Evolutionary conservation across 495 filamentous ascomycete genomes (phyloP).

Genomic region (Penicillium macrosclerotiorum): DNA sequence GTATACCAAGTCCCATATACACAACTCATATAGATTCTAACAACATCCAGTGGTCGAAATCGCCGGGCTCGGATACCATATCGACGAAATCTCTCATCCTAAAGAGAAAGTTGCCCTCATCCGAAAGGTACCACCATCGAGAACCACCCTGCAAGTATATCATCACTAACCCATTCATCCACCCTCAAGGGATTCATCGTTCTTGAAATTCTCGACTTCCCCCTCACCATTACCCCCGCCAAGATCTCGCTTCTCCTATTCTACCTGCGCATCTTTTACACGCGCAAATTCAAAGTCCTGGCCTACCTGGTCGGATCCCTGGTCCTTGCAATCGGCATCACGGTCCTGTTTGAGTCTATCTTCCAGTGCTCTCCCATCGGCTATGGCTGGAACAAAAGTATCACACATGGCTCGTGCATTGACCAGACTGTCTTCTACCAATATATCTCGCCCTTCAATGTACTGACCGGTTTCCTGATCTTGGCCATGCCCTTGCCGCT

Average conservation of each 20-base stretch:
- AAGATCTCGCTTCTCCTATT: conserved; percentile 36
- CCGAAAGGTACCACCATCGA: conserved; percentile 7
- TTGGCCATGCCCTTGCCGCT: conserved; percentile 46
- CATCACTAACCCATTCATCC: too few species aligned
- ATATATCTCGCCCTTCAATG: conserved; percentile 28
- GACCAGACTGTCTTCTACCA: conserved; percentile 30
- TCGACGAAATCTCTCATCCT: background rate
- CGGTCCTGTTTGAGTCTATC: conserved; percentile 25
- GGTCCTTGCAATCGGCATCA: conserved; percentile 22
- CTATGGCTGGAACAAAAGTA: conserved; percentile 26
- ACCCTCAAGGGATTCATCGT: conserved; percentile 4
- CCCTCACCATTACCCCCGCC: conserved; percentile 14
- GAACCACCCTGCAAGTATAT: background rate
- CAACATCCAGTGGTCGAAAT: conserved; percentile 4
- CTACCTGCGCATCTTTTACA: conserved; percentile 39
- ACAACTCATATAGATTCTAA: background rate
- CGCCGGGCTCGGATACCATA: conserved; percentile 8
- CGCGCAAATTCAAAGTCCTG: conserved; percentile 20
- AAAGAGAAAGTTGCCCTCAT: background rate
- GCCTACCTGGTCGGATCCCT: conserved; percentile 33
- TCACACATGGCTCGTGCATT: conserved; percentile 24
- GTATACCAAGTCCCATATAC: background rate
- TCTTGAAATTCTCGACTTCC: conserved; percentile 14
- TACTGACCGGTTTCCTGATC: conserved; percentile 35
- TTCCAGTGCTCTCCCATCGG: conserved; percentile 35